phyloP scores from a whole-genome alignment of 78 protist genomes.

The Dictyostelium purpureum region DNA sequence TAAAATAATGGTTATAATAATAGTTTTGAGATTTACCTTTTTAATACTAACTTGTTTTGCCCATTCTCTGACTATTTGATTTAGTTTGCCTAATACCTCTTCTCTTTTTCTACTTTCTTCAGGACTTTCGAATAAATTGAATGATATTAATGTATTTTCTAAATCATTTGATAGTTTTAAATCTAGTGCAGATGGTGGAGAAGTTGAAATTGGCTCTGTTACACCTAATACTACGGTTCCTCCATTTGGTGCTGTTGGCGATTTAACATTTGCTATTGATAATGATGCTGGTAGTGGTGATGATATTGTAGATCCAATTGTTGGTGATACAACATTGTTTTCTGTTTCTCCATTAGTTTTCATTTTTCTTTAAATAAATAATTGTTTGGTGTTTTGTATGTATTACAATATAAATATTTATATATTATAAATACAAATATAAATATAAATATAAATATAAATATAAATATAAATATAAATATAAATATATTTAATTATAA shows the following conservation, averaged over 20 bases:
- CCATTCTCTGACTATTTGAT: constrained; percentile 82
- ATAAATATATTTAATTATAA: no score
- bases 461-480: no score
- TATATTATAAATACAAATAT: no score
- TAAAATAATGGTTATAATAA: background rate
- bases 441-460: no score
- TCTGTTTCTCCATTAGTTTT: background rate
- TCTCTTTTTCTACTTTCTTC: constrained; percentile 80
- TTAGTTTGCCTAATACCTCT: constrained; percentile 81
- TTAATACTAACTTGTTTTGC: constrained; percentile 29
- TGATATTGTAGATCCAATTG: background rate
- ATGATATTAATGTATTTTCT: constrained; percentile 22
- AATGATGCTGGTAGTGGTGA: constrained; percentile 10
- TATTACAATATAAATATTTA: no score
- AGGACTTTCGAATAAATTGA: constrained; percentile 72
- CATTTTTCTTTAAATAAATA: no score
- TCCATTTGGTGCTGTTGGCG: background rate
- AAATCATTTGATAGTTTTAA: constrained; percentile 35
- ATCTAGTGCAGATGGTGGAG: constrained; percentile 59
- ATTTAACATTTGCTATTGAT: background rate
- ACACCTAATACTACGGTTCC: constrained; percentile 9
- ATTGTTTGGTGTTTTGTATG: no score
- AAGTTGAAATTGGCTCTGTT: constrained; percentile 77
- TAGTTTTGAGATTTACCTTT: constrained; percentile 17
- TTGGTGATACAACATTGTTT: background rate